Percentiles rank a stretch among this genome's conserved stretches.
These are phyloP conservation scores for Talaromyces sp. DNA, from an alignment of 2,329 filamentous ascomycete genomes.

Conservation along the genomic window DNA sequence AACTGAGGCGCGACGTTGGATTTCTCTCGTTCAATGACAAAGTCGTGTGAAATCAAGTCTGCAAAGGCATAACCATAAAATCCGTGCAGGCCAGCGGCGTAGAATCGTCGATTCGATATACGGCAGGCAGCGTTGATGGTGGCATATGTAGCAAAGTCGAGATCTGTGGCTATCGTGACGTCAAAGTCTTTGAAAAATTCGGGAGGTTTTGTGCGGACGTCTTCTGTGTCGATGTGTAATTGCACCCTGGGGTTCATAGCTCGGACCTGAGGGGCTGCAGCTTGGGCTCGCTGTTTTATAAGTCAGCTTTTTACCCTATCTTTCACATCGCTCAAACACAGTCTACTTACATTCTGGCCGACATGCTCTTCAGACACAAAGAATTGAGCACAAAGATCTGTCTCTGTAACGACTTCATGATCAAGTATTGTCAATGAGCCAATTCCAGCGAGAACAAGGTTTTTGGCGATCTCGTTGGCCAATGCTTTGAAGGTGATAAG, in stretches of 20 bases:
- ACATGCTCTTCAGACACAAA: constrained; percentile 70
- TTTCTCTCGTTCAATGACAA: constrained; percentile 78
- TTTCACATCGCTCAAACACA: background rate
- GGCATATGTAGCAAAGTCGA: constrained; percentile 69
- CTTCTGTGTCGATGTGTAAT: constrained; percentile 65
- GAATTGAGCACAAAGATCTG: constrained; percentile 79
- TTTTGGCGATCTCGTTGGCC: constrained; percentile 94
- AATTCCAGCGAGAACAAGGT: constrained; percentile 89
- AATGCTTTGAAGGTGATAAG: constrained; percentile 84
- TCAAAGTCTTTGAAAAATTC: constrained; percentile 78
- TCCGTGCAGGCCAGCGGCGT: constrained; percentile 81
- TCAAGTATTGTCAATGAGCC: constrained; percentile 87
- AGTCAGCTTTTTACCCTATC: background rate
- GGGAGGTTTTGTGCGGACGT: constrained; percentile 64
- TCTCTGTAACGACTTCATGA: constrained; percentile 67
- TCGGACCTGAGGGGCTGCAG: constrained; percentile 71
- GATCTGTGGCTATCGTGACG: constrained; percentile 84
- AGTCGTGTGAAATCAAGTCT: constrained; percentile 87
- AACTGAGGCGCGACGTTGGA: constrained; percentile 66
- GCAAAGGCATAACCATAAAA: constrained; percentile 94
- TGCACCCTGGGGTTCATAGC: constrained; percentile 86
- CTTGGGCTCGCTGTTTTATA: constrained; percentile 64
- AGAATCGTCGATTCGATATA: constrained; percentile 74
- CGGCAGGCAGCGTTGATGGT: constrained; percentile 84
- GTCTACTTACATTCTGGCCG: constrained; percentile 63